Percentiles rank a stretch among this genome's conserved stretches.
Evolutionary conservation across 2,329 filamentous ascomycete species (phyloP).

Genomic region (Knoxdaviesia capensis): DNA sequence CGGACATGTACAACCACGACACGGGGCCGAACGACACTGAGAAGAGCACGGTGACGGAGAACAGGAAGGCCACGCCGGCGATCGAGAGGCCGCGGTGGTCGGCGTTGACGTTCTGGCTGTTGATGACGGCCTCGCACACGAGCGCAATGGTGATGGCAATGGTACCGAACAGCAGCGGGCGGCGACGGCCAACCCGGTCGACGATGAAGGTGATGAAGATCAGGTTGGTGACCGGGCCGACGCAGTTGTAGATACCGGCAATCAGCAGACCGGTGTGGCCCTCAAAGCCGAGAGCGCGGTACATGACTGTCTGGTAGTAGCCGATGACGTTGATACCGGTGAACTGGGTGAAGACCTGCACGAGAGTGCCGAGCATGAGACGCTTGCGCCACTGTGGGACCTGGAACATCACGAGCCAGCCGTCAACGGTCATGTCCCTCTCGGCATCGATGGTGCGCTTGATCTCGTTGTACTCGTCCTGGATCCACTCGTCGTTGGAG

Average conservation of each 20-base stretch:
- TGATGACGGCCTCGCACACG: conserved; percentile 38
- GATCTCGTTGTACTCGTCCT: conserved; percentile 37
- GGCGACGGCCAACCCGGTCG: conserved; percentile 28
- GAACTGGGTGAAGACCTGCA: conserved; percentile 47
- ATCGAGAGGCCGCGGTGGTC: conserved; percentile 26
- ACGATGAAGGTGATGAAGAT: conserved; percentile 20
- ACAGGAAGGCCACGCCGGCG: conserved; percentile 45
- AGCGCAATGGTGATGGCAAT: conserved; percentile 34
- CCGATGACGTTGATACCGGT: conserved; percentile 42
- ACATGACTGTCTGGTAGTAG: conserved; percentile 41
- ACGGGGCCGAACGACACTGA: conserved; percentile 38
- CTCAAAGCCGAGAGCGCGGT: conserved; percentile 22
- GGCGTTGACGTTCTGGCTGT: conserved; percentile 24
- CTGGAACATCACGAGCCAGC: conserved; percentile 36
- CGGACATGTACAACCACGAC: conserved; percentile 44
- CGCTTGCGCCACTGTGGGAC: conserved; percentile 38
- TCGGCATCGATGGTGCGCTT: conserved; percentile 33
- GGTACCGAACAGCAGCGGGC: conserved; percentile 32
- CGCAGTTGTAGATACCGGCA: conserved; percentile 26
- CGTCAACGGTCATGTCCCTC: conserved; percentile 44
- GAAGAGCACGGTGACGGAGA: conserved; percentile 38
- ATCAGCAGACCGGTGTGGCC: conserved; percentile 26
- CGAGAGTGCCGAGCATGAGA: conserved; percentile 37
- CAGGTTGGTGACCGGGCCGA: conserved; percentile 15
- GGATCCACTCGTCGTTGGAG: conserved; percentile 33